Evolutionary conservation across 1,284 basidiomycete genomes (phyloP).

Genomic region (Chalciporus piperatoides): DNA sequence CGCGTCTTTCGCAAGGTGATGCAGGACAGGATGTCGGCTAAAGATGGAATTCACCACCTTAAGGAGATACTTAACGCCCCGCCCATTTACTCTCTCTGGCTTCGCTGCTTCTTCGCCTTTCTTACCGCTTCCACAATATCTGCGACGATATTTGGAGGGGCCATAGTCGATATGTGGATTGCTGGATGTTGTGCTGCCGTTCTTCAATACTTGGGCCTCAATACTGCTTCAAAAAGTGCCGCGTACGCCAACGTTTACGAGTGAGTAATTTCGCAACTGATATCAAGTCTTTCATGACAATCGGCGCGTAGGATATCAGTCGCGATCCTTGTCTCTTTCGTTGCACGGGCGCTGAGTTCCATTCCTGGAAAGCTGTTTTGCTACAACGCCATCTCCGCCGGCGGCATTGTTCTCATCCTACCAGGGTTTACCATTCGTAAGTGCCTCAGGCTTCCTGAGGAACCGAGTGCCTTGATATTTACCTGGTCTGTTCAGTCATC

Average conservation of each 20-base stretch:
- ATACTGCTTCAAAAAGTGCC: slow-evolving; percentile 72
- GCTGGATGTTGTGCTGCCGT: slow-evolving; percentile 68
- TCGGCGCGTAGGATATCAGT: slow-evolving; percentile 63
- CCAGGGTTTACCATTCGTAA: slow-evolving; percentile 76
- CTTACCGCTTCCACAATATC: slow-evolving; percentile 75
- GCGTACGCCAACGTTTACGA: slow-evolving; percentile 90
- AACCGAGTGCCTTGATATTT: slow-evolving; percentile 4
- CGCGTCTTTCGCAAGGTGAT: slow-evolving; percentile 74
- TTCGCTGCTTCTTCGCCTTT: slow-evolving; percentile 70
- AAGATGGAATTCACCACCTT: slow-evolving; percentile 60
- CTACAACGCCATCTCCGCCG: slow-evolving; percentile 79
- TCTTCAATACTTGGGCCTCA: slow-evolving; percentile 73
- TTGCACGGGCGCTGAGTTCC: slow-evolving; percentile 70
- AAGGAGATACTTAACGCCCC: slow-evolving; percentile 56
- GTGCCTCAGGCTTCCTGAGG: slow-evolving; percentile 29
- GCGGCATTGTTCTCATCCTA: slow-evolving; percentile 75
- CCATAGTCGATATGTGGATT: slow-evolving; percentile 77
- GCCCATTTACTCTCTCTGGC: slow-evolving; percentile 58
- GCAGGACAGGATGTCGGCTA: slow-evolving; percentile 67
- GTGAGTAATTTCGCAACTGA: slow-evolving; percentile 45
- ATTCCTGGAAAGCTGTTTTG: slow-evolving; percentile 70
- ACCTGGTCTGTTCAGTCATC: slow-evolving; percentile 50
- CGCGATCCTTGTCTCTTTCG: slow-evolving; percentile 78
- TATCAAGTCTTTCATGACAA: background rate
- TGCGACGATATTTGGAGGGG: slow-evolving; percentile 78